phyloP scores from a whole-genome alignment of 495 filamentous ascomycete genomes.

The Antarctomyces pellizariae region DNA sequence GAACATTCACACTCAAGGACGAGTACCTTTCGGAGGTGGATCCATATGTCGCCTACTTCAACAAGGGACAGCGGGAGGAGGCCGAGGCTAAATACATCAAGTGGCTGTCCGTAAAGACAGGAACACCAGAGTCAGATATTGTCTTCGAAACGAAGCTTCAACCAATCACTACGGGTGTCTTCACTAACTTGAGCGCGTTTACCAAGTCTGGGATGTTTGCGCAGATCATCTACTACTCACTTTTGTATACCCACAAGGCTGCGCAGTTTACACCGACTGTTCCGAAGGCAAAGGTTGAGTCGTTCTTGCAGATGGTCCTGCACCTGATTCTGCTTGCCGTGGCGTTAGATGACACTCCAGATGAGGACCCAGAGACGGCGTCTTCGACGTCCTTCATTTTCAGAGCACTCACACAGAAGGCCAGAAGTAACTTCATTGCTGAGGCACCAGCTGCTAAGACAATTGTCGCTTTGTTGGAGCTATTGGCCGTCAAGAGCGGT shows the following conservation, averaged over 20 bases:
- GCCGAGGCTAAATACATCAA: constrained; percentile 70
- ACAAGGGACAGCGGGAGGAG: constrained; percentile 91
- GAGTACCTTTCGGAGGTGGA: constrained; percentile 70
- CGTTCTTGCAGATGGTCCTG: constrained; percentile 73
- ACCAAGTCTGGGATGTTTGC: constrained; percentile 67
- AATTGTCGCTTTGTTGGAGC: constrained; percentile 51
- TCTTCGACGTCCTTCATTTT: constrained; percentile 37
- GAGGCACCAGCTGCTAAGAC: constrained; percentile 29
- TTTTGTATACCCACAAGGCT: constrained; percentile 50
- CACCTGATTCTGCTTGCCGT: constrained; percentile 70
- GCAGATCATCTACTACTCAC: constrained; percentile 71
- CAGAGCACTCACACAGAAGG: constrained; percentile 36
- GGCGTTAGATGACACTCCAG: constrained; percentile 46
- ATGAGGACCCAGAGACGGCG: constrained; percentile 26
- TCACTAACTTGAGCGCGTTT: constrained; percentile 49
- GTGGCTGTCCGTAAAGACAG: constrained; percentile 71
- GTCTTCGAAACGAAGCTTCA: constrained; percentile 81
- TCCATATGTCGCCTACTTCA: constrained; percentile 86
- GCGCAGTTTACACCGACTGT: constrained; percentile 42
- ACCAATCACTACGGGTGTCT: constrained; percentile 53
- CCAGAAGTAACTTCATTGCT: constrained; percentile 27
- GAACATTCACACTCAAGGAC: constrained; percentile 78
- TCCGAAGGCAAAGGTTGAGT: constrained; percentile 62
- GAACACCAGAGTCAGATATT: constrained; percentile 55
- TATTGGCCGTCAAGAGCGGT: constrained; percentile 45